These are phyloP conservation scores for Saccharomycopsis lassenensis DNA, from an alignment of 805 yeast genomes.

Conservation along the genomic window DNA sequence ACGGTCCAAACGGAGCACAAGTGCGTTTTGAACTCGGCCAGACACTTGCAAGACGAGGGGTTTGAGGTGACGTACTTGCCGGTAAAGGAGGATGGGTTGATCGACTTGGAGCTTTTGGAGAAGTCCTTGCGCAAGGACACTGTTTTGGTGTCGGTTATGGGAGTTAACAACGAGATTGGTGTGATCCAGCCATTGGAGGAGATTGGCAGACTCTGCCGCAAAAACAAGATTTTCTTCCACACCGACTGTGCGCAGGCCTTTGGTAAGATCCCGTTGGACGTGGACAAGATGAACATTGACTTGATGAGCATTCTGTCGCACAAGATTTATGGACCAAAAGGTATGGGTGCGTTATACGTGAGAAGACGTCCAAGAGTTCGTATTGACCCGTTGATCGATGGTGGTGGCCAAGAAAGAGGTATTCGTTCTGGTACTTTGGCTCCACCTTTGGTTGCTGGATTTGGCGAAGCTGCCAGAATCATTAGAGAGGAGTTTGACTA, in stretches of 20 bases:
- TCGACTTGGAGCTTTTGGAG: constrained; percentile 67
- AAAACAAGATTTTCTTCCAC: constrained; percentile 88
- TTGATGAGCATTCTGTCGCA: constrained; percentile 90
- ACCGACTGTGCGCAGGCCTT: constrained; percentile 97
- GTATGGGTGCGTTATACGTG: constrained; percentile 89
- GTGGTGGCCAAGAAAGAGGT: constrained; percentile 99
- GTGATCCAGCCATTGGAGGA: constrained; percentile 93
- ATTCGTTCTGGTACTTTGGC: constrained; percentile 93
- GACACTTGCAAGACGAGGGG: constrained; percentile 93
- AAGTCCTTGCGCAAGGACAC: constrained; percentile 85
- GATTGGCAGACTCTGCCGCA: constrained; percentile 79
- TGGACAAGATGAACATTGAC: constrained; percentile 87
- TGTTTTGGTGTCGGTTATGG: constrained; percentile 84
- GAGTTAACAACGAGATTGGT: constrained; percentile 96
- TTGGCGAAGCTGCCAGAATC: constrained; percentile 93
- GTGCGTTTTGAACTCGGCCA: constrained; percentile 95
- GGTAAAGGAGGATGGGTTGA: constrained; percentile 70
- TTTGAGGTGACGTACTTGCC: constrained; percentile 91
- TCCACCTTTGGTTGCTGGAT: constrained; percentile 91
- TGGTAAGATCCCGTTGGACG: constrained; percentile 89
- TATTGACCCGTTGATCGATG: constrained; percentile 86
- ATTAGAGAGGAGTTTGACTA: constrained; percentile 62
- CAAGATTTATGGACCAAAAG: constrained; percentile 96
- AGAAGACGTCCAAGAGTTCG: constrained; percentile 98
- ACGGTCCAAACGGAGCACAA: constrained; percentile 97